Evolutionary conservation across 176 grass and related monocot genomes (phyloP).

Genomic region (Carex kokanica): DNA sequence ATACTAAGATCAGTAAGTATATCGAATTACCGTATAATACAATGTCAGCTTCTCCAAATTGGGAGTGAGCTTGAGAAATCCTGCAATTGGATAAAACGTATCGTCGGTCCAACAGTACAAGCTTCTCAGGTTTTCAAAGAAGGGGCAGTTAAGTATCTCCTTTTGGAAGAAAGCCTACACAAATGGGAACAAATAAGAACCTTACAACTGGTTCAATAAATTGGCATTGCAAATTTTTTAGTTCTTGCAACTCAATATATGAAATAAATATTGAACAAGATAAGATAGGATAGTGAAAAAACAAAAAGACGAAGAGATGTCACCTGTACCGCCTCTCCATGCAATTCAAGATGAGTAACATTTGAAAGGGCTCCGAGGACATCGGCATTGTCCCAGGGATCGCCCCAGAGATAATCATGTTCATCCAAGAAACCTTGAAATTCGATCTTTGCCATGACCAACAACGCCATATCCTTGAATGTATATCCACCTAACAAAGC

Average conservation of each 20-base stretch:
- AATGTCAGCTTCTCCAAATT: conserved; percentile 6
- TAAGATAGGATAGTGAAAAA: not conserved
- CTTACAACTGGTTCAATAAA: not conserved
- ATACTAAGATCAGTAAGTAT: not conserved
- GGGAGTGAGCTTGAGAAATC: not conserved
- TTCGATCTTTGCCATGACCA: not conserved
- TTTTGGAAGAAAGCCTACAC: not conserved
- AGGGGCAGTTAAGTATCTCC: not conserved
- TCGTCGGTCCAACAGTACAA: not conserved
- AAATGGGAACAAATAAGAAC: not conserved
- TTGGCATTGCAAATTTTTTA: not conserved
- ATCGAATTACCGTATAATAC: not conserved
- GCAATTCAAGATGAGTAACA: not conserved
- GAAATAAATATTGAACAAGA: not conserved
- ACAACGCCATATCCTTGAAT: not conserved
- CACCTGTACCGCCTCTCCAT: not conserved
- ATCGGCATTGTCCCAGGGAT: not conserved
- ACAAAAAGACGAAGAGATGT: not conserved
- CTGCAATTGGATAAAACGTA: not conserved
- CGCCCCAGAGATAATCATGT: not conserved
- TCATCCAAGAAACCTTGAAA: not conserved
- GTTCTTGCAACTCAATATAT: not conserved
- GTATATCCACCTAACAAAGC: not conserved
- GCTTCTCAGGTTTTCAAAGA: not conserved
- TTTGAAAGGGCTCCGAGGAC: not conserved